Evolutionary conservation across 2,329 filamentous ascomycete species (phyloP).

Genomic region (Paradendryphiella salina): DNA sequence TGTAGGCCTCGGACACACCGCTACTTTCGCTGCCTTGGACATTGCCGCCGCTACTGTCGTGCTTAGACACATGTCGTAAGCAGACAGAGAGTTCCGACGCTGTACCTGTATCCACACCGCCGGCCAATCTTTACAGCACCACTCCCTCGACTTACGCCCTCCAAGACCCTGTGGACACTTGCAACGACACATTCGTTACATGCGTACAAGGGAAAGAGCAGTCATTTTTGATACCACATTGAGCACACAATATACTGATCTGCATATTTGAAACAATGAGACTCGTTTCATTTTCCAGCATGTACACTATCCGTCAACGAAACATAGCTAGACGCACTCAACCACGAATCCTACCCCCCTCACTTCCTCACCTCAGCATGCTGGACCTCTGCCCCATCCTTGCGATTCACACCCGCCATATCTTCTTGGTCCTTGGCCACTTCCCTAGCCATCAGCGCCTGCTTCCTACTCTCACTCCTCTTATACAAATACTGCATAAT

Average conservation of each 20-base stretch:
- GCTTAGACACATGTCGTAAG: not conserved
- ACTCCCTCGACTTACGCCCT: not conserved
- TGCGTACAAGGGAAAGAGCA: too few relatives aligned
- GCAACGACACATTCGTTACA: too few relatives aligned
- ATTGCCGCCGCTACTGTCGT: not conserved
- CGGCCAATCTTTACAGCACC: too few relatives aligned
- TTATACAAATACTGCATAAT: constrained; percentile 46
- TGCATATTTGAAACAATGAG: not conserved
- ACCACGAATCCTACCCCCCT: not conserved
- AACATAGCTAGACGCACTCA: not conserved
- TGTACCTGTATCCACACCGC: too few relatives aligned
- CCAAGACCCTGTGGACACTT: too few relatives aligned
- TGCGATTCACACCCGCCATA: constrained; percentile 22
- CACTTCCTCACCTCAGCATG: constrained; percentile 24
- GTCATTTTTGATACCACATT: too few relatives aligned
- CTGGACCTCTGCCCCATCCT: constrained; percentile 27
- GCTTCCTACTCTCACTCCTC: constrained; percentile 35
- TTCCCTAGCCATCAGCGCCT: constrained; percentile 13
- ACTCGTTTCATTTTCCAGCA: not conserved
- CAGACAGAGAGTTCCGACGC: not conserved
- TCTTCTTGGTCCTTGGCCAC: constrained; percentile 35
- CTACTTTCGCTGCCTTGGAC: not conserved
- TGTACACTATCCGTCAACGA: too few relatives aligned
- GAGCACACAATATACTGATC: too few relatives aligned
- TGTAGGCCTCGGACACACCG: not conserved